These are phyloP conservation scores for Starmerella floricola DNA, from an alignment of 805 yeast genomes.

Conservation along the genomic window DNA sequence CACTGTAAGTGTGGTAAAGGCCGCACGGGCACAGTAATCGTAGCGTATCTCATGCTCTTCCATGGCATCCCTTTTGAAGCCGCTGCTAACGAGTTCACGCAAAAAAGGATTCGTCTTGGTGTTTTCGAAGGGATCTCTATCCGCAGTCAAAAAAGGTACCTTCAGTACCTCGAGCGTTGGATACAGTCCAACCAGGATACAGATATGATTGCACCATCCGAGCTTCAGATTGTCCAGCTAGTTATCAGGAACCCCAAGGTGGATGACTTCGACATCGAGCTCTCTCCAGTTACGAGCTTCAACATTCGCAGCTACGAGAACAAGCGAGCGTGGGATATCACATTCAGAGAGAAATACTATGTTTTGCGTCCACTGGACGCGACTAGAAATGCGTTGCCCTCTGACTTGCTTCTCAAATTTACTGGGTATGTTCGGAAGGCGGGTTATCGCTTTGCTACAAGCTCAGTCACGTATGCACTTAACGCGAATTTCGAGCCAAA, in stretches of 20 bases:
- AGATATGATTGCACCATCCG: background rate
- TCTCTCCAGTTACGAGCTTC: constrained; percentile 1
- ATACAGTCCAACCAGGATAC: constrained; percentile 1
- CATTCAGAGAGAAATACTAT: background rate
- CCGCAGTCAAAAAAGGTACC: constrained; percentile 52
- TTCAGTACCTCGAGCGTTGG: constrained; percentile 43
- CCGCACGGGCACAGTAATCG: constrained; percentile 64
- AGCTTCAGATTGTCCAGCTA: constrained; percentile 5
- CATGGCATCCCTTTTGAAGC: constrained; percentile 31
- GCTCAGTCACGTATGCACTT: constrained; percentile 1
- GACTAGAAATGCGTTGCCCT: background rate
- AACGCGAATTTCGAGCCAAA: constrained; percentile 8
- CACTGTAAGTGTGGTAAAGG: constrained; percentile 94
- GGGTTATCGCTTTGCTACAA: constrained; percentile 1
- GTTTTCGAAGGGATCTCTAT: constrained; percentile 63
- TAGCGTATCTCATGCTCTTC: constrained; percentile 54
- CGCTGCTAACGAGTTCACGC: constrained; percentile 44
- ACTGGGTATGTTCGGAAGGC: background rate
- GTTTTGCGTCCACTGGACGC: background rate
- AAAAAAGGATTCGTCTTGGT: constrained; percentile 42
- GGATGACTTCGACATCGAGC: constrained; percentile 6
- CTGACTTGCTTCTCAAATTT: constrained; percentile 6
- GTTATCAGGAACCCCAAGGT: constrained; percentile 13
- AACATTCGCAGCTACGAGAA: background rate
- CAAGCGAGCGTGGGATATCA: constrained; percentile 1